A percentile compares a stretch with the other conserved stretches of the same genome.
Evolutionary conservation across 2,329 filamentous ascomycete genomes (phyloP).

Genomic region (Penicillium sp.): DNA sequence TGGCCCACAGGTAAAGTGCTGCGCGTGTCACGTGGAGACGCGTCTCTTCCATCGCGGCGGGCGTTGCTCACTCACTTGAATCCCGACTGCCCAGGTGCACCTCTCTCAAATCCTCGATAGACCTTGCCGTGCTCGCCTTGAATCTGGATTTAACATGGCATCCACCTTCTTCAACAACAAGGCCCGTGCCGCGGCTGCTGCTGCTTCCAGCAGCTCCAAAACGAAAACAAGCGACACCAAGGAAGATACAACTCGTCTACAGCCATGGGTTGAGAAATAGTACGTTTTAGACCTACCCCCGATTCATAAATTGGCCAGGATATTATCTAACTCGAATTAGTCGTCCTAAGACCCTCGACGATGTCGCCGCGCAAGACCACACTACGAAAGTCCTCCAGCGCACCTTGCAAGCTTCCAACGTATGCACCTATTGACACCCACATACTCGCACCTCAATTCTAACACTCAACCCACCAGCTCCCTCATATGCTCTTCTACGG

Average conservation of each 20-base stretch:
- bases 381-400: constrained; percentile 90
- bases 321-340: constrained; percentile 50
- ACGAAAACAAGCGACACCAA: constrained; percentile 64
- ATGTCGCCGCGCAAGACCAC: constrained; percentile 97
- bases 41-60: constrained; percentile 28
- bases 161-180: constrained; percentile 95
- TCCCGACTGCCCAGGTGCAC: constrained; percentile 12
- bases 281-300: constrained; percentile 37
- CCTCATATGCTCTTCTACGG: constrained; percentile 99
- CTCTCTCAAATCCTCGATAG: constrained; percentile 2
- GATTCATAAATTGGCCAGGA: background rate
- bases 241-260: constrained; percentile 66
- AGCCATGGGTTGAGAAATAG: constrained; percentile 99
- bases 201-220: constrained; percentile 68
- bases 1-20: constrained; percentile 25
- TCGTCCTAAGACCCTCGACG: constrained; percentile 87
- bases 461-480: constrained; percentile 55
- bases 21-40: constrained; percentile 39
- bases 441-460: background rate
- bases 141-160: constrained; percentile 51
- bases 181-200: constrained; percentile 72
- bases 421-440: constrained; percentile 40
- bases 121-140: background rate
- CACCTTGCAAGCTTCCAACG: constrained; percentile 91
- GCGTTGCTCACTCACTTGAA: constrained; percentile 8